These are phyloP conservation scores for Zygoascus sp. DNA, from an alignment of 1,139 yeast genomes.

Conservation along the genomic window DNA sequence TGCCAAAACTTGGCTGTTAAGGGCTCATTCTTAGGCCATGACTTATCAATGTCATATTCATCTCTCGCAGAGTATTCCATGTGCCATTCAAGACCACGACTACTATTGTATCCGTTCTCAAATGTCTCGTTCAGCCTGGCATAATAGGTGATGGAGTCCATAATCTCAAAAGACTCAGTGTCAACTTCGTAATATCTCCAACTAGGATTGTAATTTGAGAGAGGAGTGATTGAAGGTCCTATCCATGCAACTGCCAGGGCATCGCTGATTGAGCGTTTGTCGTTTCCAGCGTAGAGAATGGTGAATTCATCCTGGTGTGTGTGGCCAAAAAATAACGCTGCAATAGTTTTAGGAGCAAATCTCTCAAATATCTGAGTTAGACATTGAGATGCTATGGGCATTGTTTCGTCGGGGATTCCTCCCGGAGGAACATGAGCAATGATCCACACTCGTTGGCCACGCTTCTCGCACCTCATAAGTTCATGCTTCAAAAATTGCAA, in stretches of 20 bases:
- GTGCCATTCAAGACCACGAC: conserved; percentile 27
- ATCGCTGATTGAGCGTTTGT: conserved; percentile 34
- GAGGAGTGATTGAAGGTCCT: conserved; percentile 62
- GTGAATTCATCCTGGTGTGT: conserved; percentile 68
- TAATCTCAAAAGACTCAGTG: conserved; percentile 53
- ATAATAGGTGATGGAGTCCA: conserved; percentile 57
- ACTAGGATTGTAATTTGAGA: conserved; percentile 55
- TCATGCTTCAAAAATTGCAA: conserved; percentile 60
- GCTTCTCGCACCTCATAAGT: conserved; percentile 52
- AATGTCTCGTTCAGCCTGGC: conserved; percentile 38
- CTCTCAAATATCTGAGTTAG: conserved; percentile 58
- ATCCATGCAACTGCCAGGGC: conserved; percentile 61
- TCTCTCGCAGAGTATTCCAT: conserved; percentile 32
- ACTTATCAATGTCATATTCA: conserved; percentile 20
- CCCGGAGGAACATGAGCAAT: conserved; percentile 65
- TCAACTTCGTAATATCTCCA: conserved; percentile 74
- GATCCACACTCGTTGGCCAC: conserved; percentile 64
- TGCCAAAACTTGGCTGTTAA: conserved; percentile 33
- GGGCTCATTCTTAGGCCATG: conserved; percentile 32
- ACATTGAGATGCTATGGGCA: conserved; percentile 58
- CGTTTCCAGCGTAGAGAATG: conserved; percentile 45
- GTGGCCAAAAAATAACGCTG: conserved; percentile 67
- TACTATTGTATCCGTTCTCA: conserved; percentile 27
- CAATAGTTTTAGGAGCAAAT: conserved; percentile 63
- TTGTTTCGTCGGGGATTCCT: conserved; percentile 44